A percentile compares a stretch with the other conserved stretches of the same genome.
Evolutionary conservation across 768 basidiomycete genomes (phyloP).

Genomic region (Boletellus emodensis): DNA sequence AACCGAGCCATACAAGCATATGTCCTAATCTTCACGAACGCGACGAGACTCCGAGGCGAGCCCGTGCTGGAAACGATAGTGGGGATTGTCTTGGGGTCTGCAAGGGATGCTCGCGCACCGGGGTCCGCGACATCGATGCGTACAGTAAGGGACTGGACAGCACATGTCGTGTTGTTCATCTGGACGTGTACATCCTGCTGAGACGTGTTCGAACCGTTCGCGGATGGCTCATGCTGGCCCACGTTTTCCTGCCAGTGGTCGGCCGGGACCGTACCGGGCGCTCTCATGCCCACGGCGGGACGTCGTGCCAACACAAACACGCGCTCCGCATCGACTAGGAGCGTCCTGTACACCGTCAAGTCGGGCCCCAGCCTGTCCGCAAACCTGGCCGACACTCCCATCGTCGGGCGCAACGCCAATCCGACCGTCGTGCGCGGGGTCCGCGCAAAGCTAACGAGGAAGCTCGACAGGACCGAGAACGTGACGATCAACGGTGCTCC

Average conservation of each 20-base stretch:
- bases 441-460: constrained; percentile 9
- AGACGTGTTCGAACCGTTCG: too few species aligned
- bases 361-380: constrained; percentile 6
- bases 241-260: constrained; percentile 4
- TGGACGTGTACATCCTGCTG: constrained; percentile 2
- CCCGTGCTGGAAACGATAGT: neutral
- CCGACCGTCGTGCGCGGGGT: constrained; percentile 11
- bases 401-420: constrained; percentile 14
- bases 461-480: constrained; percentile 12
- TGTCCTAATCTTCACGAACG: constrained; percentile 10
- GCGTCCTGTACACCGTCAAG: constrained; percentile 17
- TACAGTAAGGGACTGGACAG: constrained; percentile 9
- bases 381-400: constrained; percentile 7
- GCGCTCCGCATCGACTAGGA: constrained; percentile 5
- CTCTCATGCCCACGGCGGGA: constrained; percentile 8
- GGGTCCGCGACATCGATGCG: constrained; percentile 21
- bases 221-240: too few species aligned
- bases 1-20: constrained; percentile 29
- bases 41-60: neutral
- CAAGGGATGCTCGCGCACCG: constrained; percentile 10
- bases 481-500: constrained; percentile 18
- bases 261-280: neutral
- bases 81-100: constrained; percentile 2
- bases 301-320: constrained; percentile 18
- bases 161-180: constrained; percentile 7